A percentile compares a stretch with the other conserved stretches of the same genome.
These are phyloP conservation scores for Pilatotrama ljubarskyi DNA, from an alignment of 768 basidiomycete genomes.

Conservation along the genomic window DNA sequence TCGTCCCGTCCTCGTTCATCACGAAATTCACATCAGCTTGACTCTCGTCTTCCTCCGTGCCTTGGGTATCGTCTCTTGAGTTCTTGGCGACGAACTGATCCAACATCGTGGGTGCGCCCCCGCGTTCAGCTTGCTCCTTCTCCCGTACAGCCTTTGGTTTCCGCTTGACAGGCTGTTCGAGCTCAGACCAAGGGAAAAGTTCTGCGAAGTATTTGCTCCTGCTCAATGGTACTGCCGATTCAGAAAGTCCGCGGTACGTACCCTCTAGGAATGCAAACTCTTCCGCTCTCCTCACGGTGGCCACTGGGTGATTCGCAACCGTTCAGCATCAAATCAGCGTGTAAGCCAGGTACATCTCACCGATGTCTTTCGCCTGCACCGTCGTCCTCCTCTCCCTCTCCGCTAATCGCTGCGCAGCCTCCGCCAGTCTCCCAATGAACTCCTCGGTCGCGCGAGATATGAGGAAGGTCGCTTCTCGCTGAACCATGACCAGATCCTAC, in stretches of 20 bases:
- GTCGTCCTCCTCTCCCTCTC: slow-evolving; percentile 70
- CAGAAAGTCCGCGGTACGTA: slow-evolving; percentile 27
- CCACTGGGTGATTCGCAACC: slow-evolving; percentile 42
- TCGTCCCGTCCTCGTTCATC: slow-evolving; percentile 62
- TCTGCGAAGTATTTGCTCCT: slow-evolving; percentile 37
- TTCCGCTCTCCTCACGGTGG: slow-evolving; percentile 62
- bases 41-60: slow-evolving; percentile 26
- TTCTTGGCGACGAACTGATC: slow-evolving; percentile 47
- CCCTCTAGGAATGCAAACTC: slow-evolving; percentile 83
- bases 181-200: slow-evolving; percentile 53
- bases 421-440: slow-evolving; percentile 75
- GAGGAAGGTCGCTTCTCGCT: slow-evolving; percentile 75
- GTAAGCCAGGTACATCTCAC: slow-evolving; percentile 45
- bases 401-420: slow-evolving; percentile 71
- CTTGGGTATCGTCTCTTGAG: slow-evolving; percentile 21
- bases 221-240: not conserved
- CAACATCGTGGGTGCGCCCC: slow-evolving; percentile 42
- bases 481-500: slow-evolving; percentile 75
- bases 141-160: slow-evolving; percentile 38
- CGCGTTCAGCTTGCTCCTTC: slow-evolving; percentile 19
- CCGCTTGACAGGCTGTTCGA: slow-evolving; percentile 46
- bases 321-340: not conserved
- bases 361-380: slow-evolving; percentile 77
- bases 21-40: slow-evolving; percentile 39
- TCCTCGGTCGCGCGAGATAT: slow-evolving; percentile 87